A percentile compares a stretch with the other conserved stretches of the same genome.
Evolutionary conservation across 495 filamentous ascomycete genomes (phyloP).

Genomic region (Margaritispora aquatica): DNA sequence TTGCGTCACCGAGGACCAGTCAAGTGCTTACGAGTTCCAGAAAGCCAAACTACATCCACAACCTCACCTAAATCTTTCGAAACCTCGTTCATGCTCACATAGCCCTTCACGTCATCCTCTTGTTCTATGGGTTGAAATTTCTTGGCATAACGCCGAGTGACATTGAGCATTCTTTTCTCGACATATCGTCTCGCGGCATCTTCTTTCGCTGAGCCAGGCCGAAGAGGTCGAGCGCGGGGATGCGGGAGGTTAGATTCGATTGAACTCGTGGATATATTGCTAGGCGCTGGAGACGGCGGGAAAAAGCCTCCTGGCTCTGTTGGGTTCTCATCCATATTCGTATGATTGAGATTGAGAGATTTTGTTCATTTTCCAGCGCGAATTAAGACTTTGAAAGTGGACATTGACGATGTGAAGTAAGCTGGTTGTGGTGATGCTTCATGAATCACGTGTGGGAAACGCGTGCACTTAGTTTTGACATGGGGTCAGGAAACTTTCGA

Average conservation of each 20-base stretch:
- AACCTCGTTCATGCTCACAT: constrained; percentile 61
- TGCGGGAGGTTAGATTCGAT: constrained; percentile 42
- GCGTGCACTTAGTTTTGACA: not conserved
- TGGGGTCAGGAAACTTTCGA: not conserved
- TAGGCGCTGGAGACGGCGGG: constrained; percentile 21
- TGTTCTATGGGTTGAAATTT: constrained; percentile 54
- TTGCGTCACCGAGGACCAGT: not conserved
- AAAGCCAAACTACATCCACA: constrained; percentile 75
- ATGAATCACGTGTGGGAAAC: not conserved
- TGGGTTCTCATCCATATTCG: constrained; percentile 14
- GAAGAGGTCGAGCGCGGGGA: constrained; percentile 57
- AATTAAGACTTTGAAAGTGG: not conserved
- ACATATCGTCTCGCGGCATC: constrained; percentile 66
- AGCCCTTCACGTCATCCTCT: constrained; percentile 43
- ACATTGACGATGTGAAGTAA: not conserved
- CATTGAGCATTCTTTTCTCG: constrained; percentile 51
- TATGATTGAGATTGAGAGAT: not conserved
- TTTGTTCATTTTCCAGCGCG: not conserved
- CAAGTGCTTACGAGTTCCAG: constrained; percentile 65
- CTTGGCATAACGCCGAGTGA: constrained; percentile 69
- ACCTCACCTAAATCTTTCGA: constrained; percentile 63
- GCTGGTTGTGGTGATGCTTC: not conserved
- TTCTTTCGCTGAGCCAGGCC: constrained; percentile 70
- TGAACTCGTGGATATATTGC: constrained; percentile 10
- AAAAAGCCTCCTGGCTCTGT: constrained; percentile 20